Evolutionary conservation across 2,329 filamentous ascomycete species (phyloP), one percentile per base, ranked within the genome.

Genomic region (Conoideocrella luteorostrata): DNA sequence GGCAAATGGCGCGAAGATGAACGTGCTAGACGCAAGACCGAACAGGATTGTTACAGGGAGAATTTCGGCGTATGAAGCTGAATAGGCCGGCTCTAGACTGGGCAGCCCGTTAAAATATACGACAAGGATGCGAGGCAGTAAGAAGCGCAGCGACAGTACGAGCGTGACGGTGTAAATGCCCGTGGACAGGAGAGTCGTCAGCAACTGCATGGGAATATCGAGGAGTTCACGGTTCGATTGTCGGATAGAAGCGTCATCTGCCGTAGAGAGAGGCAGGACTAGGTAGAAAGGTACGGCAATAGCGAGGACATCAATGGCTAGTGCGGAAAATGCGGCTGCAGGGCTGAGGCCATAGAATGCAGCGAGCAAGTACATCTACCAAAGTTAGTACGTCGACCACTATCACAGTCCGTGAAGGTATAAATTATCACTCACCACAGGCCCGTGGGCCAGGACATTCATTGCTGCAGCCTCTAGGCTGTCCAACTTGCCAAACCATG

Each of bases 401-500:
- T n/a, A 13, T 11, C 20, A 36, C n/a, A 22, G 13, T 5, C 18
- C 20, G 21, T 4, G 7, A 7, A 39, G 10, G 15, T 17, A 5
- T 17, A 15, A 12, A 33, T 10, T 23, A 9, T 15, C 17, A 10
- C 52, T 34, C 49, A 82, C 78, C 55, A 80, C 78, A 34, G 90
- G 91, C 17, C 84, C 77, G 64, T 88, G 82, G 44, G 84, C 82
- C 33, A 96, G 70, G 48, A 88, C 61, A 46, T 78, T 77, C 57
- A 88, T 68, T 37, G 78, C 74, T 10, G 76, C 77, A 40, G 85
- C 69, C 61, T 88, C 84, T 59, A 80, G 74, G 65, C 84, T 80
- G 62, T 94, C 88, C 59, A 85, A 86, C 50, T 81, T 74, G 34
- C 80, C 71, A 54, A 77, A 77, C 88, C 88, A 95, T 37, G 78